Conservation (phyloP, 1,284 basidiomycete species). For the Apiotrichum brassicae region DNA sequence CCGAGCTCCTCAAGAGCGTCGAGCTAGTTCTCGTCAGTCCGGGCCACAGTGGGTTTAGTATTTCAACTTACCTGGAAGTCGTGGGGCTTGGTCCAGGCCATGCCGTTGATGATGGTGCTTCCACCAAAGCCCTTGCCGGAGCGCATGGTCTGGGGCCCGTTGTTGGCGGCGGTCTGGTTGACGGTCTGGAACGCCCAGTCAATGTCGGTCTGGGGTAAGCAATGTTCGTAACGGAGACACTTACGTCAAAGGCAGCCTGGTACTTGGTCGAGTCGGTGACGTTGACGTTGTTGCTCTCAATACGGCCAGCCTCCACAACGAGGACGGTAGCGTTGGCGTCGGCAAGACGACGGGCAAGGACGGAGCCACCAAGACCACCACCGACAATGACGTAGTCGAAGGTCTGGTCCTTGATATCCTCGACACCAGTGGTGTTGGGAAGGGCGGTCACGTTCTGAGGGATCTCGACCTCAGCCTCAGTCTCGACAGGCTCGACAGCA, state of each 20-base stretch:
- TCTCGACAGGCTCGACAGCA: too few species aligned
- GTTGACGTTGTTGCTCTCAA: constrained; percentile 24
- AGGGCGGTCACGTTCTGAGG: too few species aligned
- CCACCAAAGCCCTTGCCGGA: constrained; percentile 36
- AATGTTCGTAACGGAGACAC: not conserved
- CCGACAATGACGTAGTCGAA: constrained; percentile 66
- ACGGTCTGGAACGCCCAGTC: constrained; percentile 40
- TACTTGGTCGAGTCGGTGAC: constrained; percentile 25
- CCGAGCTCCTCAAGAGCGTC: constrained; percentile 35
- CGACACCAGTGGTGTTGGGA: too few species aligned
- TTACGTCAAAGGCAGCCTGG: constrained; percentile 24
- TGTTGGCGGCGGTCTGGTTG: constrained; percentile 28
- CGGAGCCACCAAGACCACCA: constrained; percentile 58
- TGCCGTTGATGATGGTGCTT: constrained; percentile 43
- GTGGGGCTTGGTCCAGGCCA: constrained; percentile 43
- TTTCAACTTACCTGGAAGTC: too few species aligned
- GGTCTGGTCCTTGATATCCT: constrained; percentile 30
- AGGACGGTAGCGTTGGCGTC: constrained; percentile 50
- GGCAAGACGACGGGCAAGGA: constrained; percentile 57
- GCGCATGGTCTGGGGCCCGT: constrained; percentile 15
- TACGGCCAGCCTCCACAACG: constrained; percentile 36
- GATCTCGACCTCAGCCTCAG: too few species aligned
- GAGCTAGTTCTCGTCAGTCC: too few species aligned
- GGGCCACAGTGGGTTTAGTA: too few species aligned
- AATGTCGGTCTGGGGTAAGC: constrained; percentile 17